Evolutionary conservation across 345 rosid species (phyloP), one percentile per base, ranked within the genome.

Genomic region (Balakata baccata): DNA sequence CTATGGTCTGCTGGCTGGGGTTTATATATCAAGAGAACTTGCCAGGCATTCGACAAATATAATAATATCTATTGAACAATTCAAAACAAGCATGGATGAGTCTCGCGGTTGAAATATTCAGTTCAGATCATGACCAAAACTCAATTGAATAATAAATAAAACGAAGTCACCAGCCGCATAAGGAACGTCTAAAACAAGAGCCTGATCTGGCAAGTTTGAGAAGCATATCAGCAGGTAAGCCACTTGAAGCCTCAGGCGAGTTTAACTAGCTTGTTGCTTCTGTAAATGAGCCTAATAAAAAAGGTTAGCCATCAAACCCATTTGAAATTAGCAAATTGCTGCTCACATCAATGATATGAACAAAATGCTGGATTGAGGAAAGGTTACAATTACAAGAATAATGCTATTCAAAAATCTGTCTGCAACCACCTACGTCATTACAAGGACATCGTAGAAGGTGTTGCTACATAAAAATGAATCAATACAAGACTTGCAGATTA

Each of bases 391-490:
- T 74, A 65, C 71, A 74, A 45, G 73, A 61, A 75, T 38, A 68
- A 23, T 63, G 17, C 20, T 14, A 14, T 62, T 69, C 64, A 70
- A 61, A 61, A 51, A 69, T 49, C 79, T 29, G 22, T 69, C 54
- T 34, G 53, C 69, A 39, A 13, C 74, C n/a, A 43, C 74, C 68
- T 68, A 64, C 20, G 73, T 38, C 20, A 61, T 60, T 25, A 14
- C 64, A 54, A 22, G 56, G 58, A 57, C 66, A 57, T 57, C 18
- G 41, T 37, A 47, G 25, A 25, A 17, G 56, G 23, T 17, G 77
- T 66, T 53, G 74, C 65, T 38, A 45, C 57, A 46, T 63, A 63
- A 76, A 76, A 76, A 70, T 76, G 68, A 64, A 54, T 53, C 25
- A 54, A 54, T 75, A 75, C 70, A 75, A 3, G 73, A 52, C 68